Evolutionary conservation across 257 asterid genomes (phyloP), one percentile per base, ranked within the genome.

Genomic region (Solanum pimpinellifolium): DNA sequence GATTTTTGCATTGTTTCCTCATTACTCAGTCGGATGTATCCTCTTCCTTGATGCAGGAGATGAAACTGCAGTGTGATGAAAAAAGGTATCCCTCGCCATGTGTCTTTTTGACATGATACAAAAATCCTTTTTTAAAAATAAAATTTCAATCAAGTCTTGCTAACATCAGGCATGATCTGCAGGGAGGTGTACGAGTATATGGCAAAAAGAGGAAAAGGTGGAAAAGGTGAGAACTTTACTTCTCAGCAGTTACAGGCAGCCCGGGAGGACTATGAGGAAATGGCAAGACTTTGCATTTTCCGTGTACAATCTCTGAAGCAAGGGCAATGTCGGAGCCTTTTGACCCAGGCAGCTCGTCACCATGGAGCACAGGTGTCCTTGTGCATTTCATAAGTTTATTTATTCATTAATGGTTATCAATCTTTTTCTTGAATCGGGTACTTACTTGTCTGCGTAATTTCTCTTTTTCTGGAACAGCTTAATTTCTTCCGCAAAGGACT

Each of bases 301-400:
- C 98, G 98, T 81, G 98, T 94, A 76, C 96, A 95, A 91, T 97
- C 99, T 87, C 91, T 97, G 93, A 95, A 97, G 91, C 98, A 94
- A 91, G 99, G 98, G 91, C 98, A 94, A 88, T 92, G 96, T 89
- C 92, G 95, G 66, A 97, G 98, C 90, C 91, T 97, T 82, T 90
- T 97, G 87, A 97, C 98, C 20, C 98, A 95, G 91, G 99, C 98
- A 89, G 95, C 95, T 88, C 98, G 98, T 87, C 98, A 97, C 92
- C 98, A 95, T 90, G 93, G 96, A 37, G 98, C 98, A 59, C 99
- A 96, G 98, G 99, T 96, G 66, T 76, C 80, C 39, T 89, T 86
- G 52, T 76, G 75, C 35, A 62, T 46, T 87, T 60, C 70, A 46
- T 76, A 72, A 59, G 82, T 88, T 76, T 68, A 85, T 35, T 86